Evolutionary conservation across 441 rosid species (phyloP), one percentile per base, ranked within the genome.

Genomic region (Breynia disticha): DNA sequence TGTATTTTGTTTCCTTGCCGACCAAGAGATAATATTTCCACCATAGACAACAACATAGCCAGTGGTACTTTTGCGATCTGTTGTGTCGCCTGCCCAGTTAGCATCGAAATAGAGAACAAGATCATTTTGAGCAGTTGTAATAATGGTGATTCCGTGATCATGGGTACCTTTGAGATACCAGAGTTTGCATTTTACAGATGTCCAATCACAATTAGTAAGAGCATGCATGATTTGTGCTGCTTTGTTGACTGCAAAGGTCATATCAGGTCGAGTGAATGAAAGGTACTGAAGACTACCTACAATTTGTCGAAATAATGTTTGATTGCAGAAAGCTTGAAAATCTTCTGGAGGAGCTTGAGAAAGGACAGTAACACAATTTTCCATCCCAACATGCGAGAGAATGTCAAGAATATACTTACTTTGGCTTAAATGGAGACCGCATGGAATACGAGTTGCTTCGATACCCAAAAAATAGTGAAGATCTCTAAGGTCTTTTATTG

Each of bases 151-250:
- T n/a, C n/a, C n/a, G 32, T 24, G 4, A 24, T 3, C 7, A 24
- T 3, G 7, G 32, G 4, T 24, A 7, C 19, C n/a, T 24, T 62
- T 55, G 7, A 62, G 50, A 28, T 63, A 55, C 0, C 52, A 3
- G 0, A 63, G n/a, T 3, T 55, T 15, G 0, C 61, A 1, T 41
- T 63, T 63, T 1, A 32, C 18, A 0, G 17, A 5, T 0, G 1
- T 5, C 56, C 39, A 56, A 9, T 49, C 14, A n/a, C 21, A 11
- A 0, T 16, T 8, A 13, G 5, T 1, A 8, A 16, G 16, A 1
- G 14, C 12, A 18, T 63, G 61, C 45, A 47, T 62, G 7, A 35
- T 19, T 18, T 61, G 22, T 0, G 39, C 1, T 1, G 54, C 37
- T 16, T 9, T 16, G 3, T 54, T 38, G 8, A 61, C 17, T 0